A percentile compares a stretch with the other conserved stretches of the same genome.
phyloP scores from a whole-genome alignment of 768 basidiomycete species.

The Termitomyces sp. region DNA sequence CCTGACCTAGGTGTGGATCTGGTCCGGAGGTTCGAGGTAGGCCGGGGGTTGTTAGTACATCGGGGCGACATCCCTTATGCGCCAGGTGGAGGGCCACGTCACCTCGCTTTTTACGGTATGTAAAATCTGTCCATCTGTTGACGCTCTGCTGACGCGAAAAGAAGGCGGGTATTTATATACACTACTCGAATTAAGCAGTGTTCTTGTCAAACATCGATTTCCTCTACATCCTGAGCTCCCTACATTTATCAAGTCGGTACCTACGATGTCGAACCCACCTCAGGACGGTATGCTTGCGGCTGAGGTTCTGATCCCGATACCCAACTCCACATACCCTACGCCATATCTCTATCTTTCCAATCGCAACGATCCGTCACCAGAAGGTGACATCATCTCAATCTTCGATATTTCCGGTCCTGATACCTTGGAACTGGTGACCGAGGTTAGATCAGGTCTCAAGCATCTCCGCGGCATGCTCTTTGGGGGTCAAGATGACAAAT shows the following conservation, averaged over 20 bases:
- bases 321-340: constrained; percentile 44
- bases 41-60: constrained; percentile 40
- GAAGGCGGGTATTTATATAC: constrained; percentile 62
- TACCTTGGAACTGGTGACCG: constrained; percentile 44
- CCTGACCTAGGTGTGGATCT: constrained; percentile 75
- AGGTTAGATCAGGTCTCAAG: constrained; percentile 62
- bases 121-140: not conserved
- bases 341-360: constrained; percentile 71
- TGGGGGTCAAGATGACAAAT: constrained; percentile 55
- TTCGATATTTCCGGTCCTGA: constrained; percentile 48
- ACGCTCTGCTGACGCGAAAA: not conserved
- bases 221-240: constrained; percentile 35
- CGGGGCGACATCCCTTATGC: constrained; percentile 41
- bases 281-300: constrained; percentile 55
- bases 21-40: constrained; percentile 50
- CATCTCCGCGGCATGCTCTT: constrained; percentile 69
- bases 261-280: constrained; percentile 42
- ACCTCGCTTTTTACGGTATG: constrained; percentile 59
- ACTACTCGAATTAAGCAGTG: constrained; percentile 58
- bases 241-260: constrained; percentile 36
- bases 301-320: constrained; percentile 57
- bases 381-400: constrained; percentile 69
- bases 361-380: constrained; percentile 62
- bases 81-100: constrained; percentile 65
- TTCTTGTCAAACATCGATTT: constrained; percentile 49